phyloP scores from a whole-genome alignment of 192 early-diverging fungal species.

The Linderina pennispora region DNA sequence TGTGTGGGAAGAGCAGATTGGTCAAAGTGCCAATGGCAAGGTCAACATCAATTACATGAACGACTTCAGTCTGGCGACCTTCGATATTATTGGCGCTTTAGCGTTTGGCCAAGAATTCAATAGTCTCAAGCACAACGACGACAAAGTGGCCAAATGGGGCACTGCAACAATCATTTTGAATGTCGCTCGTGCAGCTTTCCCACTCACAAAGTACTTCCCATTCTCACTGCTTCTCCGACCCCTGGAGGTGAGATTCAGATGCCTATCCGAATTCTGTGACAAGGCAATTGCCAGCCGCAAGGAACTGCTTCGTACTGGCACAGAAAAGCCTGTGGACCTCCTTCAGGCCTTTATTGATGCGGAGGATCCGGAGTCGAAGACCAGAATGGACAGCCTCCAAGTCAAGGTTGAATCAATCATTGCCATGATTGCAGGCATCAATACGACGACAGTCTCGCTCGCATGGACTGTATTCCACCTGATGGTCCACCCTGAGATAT shows the following conservation, averaged over 20 bases:
- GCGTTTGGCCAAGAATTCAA: neutral
- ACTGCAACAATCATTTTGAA: neutral
- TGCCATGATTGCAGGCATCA: constrained; percentile 7
- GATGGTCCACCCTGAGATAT: constrained; percentile 1
- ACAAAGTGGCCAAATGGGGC: neutral
- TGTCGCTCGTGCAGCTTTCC: neutral
- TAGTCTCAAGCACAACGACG: neutral
- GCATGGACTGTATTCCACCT: neutral
- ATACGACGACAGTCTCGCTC: constrained; percentile 9
- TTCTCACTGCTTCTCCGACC: neutral
- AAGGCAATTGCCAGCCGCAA: neutral
- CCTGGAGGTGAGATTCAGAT: too few relatives aligned
- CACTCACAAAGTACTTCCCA: neutral
- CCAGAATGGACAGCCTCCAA: constrained; percentile 1
- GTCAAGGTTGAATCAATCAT: neutral
- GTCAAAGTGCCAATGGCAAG: neutral
- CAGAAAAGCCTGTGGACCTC: neutral
- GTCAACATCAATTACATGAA: neutral
- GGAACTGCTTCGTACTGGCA: neutral
- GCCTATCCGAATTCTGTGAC: neutral
- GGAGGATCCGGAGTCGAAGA: neutral
- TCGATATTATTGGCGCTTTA: neutral
- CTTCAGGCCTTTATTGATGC: constrained; percentile 1
- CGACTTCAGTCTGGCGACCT: neutral
- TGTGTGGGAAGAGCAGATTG: neutral